A percentile compares a stretch with the other conserved stretches of the same genome.
phyloP scores from a whole-genome alignment of 768 basidiomycete genomes.

The Hysterangium stoloniferum region DNA sequence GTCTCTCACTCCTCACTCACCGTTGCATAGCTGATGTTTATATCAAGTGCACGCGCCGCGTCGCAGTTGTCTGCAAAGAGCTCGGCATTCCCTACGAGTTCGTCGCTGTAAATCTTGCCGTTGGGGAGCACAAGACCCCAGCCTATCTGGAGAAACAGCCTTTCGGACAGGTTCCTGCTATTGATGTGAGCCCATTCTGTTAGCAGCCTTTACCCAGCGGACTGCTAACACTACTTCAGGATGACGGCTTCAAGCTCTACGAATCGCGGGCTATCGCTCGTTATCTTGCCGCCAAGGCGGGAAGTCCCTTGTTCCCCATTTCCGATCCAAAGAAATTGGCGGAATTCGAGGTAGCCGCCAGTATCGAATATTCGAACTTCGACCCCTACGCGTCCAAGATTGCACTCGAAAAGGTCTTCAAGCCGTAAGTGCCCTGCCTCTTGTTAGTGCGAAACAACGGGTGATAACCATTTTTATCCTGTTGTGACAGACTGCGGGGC shows the following conservation, averaged over 20 bases:
- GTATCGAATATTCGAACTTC: constrained; percentile 48
- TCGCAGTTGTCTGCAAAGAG: constrained; percentile 15
- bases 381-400: constrained; percentile 37
- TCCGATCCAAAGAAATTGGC: constrained; percentile 30
- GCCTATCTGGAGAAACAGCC: constrained; percentile 46
- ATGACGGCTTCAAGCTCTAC: constrained; percentile 56
- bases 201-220: not conserved
- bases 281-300: constrained; percentile 51
- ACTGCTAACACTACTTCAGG: constrained; percentile 23
- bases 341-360: constrained; percentile 41
- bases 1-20: not conserved
- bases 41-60: constrained; percentile 14
- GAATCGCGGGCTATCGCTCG: constrained; percentile 55
- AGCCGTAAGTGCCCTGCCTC: constrained; percentile 31
- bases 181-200: constrained; percentile 24
- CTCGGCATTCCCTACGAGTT: constrained; percentile 16
- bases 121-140: constrained; percentile 37
- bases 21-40: not conserved
- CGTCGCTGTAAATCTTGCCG: constrained; percentile 18
- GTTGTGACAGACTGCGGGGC: not conserved
- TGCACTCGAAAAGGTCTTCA: constrained; percentile 42
- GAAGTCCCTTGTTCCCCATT: constrained; percentile 39
- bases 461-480: not conserved
- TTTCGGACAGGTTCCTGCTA: constrained; percentile 54
- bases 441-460: not conserved